Conservation (phyloP, 208 protist genomes). For the Trichomonas tenax region DNA sequence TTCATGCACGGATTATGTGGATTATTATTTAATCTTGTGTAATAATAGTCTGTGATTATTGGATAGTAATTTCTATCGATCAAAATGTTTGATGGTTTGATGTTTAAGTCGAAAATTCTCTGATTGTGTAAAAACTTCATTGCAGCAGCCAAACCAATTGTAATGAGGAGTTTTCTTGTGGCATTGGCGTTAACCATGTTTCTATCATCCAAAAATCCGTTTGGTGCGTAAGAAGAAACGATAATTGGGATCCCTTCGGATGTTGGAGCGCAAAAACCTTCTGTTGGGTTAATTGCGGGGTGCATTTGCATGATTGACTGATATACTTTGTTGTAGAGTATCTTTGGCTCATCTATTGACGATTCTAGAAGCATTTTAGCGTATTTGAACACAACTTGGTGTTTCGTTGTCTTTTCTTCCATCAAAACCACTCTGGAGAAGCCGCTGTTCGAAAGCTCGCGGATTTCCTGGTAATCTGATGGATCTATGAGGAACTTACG, state of each 20-base stretch:
- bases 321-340: background rate
- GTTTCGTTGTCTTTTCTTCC: background rate
- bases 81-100: background rate
- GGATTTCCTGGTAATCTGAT: background rate
- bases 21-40: background rate
- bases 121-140: background rate
- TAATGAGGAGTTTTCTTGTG: background rate
- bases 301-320: background rate
- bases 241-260: background rate
- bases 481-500: background rate
- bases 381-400: background rate
- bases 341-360: background rate
- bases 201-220: background rate
- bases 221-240: background rate
- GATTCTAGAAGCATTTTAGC: background rate
- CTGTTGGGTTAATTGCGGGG: background rate
- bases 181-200: background rate
- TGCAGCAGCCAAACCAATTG: background rate
- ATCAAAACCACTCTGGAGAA: background rate
- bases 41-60: background rate
- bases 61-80: background rate
- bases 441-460: background rate
- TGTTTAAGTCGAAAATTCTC: background rate
- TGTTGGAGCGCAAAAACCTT: background rate
- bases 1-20: background rate